Evolutionary conservation across 2,329 filamentous ascomycete species (phyloP), one percentile per base, ranked within the genome.

Genomic region (Mariannaea sp.): DNA sequence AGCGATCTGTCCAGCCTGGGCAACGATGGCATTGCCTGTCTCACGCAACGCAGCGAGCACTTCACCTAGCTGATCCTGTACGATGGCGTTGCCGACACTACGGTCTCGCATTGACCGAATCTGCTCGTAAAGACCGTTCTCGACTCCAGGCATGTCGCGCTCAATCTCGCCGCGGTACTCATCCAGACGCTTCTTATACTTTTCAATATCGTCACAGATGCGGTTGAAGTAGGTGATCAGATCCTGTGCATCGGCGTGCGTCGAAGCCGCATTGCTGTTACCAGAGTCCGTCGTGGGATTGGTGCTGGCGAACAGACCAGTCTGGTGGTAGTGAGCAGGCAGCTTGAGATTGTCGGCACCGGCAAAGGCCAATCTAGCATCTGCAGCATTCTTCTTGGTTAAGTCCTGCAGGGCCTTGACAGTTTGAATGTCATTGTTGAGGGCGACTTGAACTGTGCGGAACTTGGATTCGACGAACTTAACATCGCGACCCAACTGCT

Each of bases 341-440:
- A 92, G 77, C 62, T 87, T 86, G 48, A 92, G 77, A 65, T 90
- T 90, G 65, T 91, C 86, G 26, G 90, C 84, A 17, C 87, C 86
- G 52, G 86, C 83, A 76, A 90, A 89, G 56, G 83, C 84, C 49
- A 90, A 80, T 60, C 86, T 83, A 7, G 87, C 87, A 61, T 92
- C 86, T 30, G 84, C 80, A 19, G 82, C 84, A 68, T 90, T 89
- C 56, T 83, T 82, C 62, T 86, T 76, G 30, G 74, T 75, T 57
- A 76, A 68, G 55, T 80, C 65, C 82, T 83, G 58, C 80, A 95
- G 79, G 36, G 81, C 83, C 42, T 83, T 78, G 44, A 92, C 80
- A 26, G 85, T 81, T 30, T 82, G 75, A 9, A 83, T 82, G 63
- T 91, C 89, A 53, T 73, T 71, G 64, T 77, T 74, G 40, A 77